Conservation (phyloP, 2,329 filamentous ascomycete genomes). For the Berkeleyomyces basicola region DNA sequence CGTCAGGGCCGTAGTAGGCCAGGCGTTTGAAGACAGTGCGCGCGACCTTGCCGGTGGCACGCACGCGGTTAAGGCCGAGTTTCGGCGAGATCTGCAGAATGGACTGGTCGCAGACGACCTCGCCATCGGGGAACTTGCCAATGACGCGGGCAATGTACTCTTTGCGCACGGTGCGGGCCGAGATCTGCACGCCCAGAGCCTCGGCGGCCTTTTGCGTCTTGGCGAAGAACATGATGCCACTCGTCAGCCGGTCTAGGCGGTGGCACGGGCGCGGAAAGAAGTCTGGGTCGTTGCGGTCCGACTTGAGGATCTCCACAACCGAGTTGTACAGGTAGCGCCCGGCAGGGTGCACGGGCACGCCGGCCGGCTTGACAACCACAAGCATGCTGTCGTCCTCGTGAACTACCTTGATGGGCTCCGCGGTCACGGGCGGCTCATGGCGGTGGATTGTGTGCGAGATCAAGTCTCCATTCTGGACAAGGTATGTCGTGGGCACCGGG, state of each 20-base stretch:
- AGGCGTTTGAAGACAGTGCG: constrained; percentile 81
- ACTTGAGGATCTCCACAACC: constrained; percentile 80
- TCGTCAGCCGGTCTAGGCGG: constrained; percentile 82
- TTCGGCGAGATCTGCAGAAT: constrained; percentile 91
- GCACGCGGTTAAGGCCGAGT: constrained; percentile 82
- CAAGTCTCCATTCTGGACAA: constrained; percentile 75
- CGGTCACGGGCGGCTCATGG: constrained; percentile 85
- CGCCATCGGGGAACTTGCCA: constrained; percentile 79
- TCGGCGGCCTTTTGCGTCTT: constrained; percentile 73
- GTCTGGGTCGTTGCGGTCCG: constrained; percentile 39
- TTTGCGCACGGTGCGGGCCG: constrained; percentile 69
- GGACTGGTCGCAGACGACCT: constrained; percentile 82
- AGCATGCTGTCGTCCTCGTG: constrained; percentile 89
- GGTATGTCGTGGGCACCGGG: constrained; percentile 46
- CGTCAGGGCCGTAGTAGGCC: constrained; percentile 63
- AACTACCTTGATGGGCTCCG: constrained; percentile 61
- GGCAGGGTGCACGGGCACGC: constrained; percentile 86
- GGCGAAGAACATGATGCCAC: constrained; percentile 94
- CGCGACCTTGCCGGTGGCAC: constrained; percentile 79
- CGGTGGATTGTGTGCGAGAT: constrained; percentile 89
- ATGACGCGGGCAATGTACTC: constrained; percentile 88
- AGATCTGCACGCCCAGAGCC: constrained; percentile 57
- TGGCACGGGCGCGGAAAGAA: constrained; percentile 61
- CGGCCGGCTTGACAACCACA: constrained; percentile 92
- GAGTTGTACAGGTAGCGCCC: constrained; percentile 94